Base-by-base conservation (phyloP, 768 basidiomycete species). In the Lentinula guzmanii region DNA sequence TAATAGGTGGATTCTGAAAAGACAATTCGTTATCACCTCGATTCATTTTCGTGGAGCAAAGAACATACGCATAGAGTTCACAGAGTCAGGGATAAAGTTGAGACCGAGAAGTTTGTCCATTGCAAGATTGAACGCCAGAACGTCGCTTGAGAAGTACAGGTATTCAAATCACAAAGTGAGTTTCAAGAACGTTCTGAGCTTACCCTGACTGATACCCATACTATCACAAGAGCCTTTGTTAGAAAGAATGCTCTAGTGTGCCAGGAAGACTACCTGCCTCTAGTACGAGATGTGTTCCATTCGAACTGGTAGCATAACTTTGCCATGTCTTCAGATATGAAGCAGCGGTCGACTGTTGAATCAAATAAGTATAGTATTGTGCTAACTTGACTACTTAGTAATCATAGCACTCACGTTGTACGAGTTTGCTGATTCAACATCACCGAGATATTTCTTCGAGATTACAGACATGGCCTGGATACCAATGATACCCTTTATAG, bases 401-500 rank as follows among this genome's bases (percentile, higher is more conserved):
- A 28, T 16, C 13, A 16, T 15, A 52, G 13, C 18, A 39, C 67
- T 16, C 50, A 70, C 69, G 21, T 64, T 69, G 39, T 76, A 76
- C 54, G 69, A 69, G 34, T 65, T 65, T 16, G 72, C 65, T 33
- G 62, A 65, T 6, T 59, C 57, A 0, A 62, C 61, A n/a, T 74
- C 58, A 1, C 72, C 73, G 9, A 74, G 61, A 34, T 73, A 67
- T 4, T 70, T 63, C 37, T 28, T 31, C 39, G 76, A 78, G 41
- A 86, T 83, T 50, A 79, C 74, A 1, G 78, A 70, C 83, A 86
- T 85, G 0, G 83, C 82, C 61, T 78, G 69, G 58, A 86, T 78
- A 4, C 78, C 82, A 34, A 80, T 71, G 65, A 85, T 83, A 34
- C 84, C 84, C 64, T 86, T 87, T 61, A 87, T 73, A 1, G 83